Evolutionary conservation across 1,284 basidiomycete genomes (phyloP).

Genomic region (Heterobasidion annosum): DNA sequence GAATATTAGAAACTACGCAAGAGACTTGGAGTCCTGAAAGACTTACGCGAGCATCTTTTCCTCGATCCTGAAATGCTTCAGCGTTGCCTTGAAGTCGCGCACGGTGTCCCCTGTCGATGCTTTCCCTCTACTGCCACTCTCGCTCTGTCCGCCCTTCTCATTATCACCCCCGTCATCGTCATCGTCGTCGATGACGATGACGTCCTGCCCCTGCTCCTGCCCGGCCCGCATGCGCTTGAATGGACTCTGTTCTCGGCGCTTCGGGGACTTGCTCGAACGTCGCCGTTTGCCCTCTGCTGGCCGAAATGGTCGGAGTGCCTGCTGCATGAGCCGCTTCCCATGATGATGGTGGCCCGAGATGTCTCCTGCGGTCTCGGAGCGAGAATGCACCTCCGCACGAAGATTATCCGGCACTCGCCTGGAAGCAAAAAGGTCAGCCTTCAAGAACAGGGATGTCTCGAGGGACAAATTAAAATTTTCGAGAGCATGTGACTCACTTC

Average conservation of each 20-base stretch:
- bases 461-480: no score
- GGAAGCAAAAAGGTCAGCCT: no score
- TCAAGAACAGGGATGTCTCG: no score
- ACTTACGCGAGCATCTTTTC: conserved; percentile 3
- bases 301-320: conserved; percentile 2
- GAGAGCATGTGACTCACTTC: conserved; percentile 27
- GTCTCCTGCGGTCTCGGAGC: neutral
- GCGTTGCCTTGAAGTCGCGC: conserved; percentile 2
- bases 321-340: neutral
- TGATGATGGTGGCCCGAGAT: neutral
- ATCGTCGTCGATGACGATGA: conserved; percentile 26
- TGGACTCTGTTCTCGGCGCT: neutral
- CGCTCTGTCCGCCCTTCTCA: neutral
- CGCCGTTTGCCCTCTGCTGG: neutral
- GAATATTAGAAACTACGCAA: conserved; percentile 8
- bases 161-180: no score
- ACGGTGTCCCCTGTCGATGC: neutral
- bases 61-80: conserved; percentile 7
- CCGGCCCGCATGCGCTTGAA: conserved; percentile 21
- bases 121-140: neutral
- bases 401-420: no score
- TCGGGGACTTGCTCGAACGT: neutral
- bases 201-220: conserved; percentile 19
- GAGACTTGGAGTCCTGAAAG: neutral
- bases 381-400: neutral